Evolutionary conservation across 2,329 filamentous ascomycete genomes (phyloP).

Genomic region (Nemania sp.): DNA sequence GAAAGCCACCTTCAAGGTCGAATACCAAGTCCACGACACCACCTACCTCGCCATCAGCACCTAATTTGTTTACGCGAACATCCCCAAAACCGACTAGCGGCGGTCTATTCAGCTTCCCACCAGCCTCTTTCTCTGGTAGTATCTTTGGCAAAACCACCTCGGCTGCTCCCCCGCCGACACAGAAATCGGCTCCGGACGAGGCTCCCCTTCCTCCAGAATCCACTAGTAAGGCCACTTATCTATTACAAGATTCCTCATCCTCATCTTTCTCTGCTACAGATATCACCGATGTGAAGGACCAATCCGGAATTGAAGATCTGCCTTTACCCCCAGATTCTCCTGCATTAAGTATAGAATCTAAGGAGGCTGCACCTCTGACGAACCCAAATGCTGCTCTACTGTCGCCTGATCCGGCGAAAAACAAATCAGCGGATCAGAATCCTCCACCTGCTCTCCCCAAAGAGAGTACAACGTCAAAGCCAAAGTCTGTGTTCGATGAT

Average conservation of each 20-base stretch:
- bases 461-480: slow-evolving; percentile 32
- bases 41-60: slow-evolving; percentile 54
- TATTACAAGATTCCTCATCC: slow-evolving; percentile 55
- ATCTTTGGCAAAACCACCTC: slow-evolving; percentile 28
- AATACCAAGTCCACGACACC: slow-evolving; percentile 50
- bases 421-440: slow-evolving; percentile 38
- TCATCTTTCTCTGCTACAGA: slow-evolving; percentile 52
- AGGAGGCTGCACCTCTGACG: slow-evolving; percentile 9
- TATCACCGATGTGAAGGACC: slow-evolving; percentile 29
- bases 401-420: slow-evolving; percentile 41
- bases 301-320: slow-evolving; percentile 32
- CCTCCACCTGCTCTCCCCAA: slow-evolving; percentile 35
- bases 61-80: slow-evolving; percentile 48
- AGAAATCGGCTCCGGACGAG: slow-evolving; percentile 42
- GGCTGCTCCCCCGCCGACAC: slow-evolving; percentile 45
- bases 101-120: slow-evolving; percentile 43
- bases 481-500: slow-evolving; percentile 39
- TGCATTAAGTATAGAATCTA: slow-evolving; percentile 28
- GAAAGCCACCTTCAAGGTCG: slow-evolving; percentile 24
- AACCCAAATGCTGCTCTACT: slow-evolving; percentile 44
- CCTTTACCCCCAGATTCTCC: slow-evolving; percentile 43
- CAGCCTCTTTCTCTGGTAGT: slow-evolving; percentile 30
- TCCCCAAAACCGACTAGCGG: slow-evolving; percentile 40
- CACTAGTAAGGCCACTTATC: slow-evolving; percentile 56
- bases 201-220: slow-evolving; percentile 58